phyloP scores from a whole-genome alignment of 331 rosid species.

The Quercus phellos region DNA sequence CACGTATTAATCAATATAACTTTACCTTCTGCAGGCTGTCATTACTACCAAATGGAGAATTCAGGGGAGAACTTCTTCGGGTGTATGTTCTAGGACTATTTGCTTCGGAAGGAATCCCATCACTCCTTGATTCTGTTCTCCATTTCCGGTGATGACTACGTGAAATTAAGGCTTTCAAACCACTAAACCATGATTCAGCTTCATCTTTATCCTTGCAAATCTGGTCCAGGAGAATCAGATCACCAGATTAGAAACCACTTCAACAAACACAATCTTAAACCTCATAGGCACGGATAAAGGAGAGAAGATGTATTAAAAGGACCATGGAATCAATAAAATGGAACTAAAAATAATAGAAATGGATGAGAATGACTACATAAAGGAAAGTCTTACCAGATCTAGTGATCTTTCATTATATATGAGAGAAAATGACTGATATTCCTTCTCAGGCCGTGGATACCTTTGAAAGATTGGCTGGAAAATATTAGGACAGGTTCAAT shows the following conservation, averaged over 20 bases:
- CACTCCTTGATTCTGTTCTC: constrained; percentile 99
- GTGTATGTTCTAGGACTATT: constrained; percentile 97
- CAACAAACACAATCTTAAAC: neutral
- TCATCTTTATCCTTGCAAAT: constrained; percentile 99
- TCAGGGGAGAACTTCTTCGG: constrained; percentile 88
- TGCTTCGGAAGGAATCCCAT: constrained; percentile 89
- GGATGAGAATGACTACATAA: constrained; percentile 5
- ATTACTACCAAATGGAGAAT: constrained; percentile 92
- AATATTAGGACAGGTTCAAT: constrained; percentile 26
- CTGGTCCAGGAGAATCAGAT: constrained; percentile 45
- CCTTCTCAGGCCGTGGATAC: constrained; percentile 98
- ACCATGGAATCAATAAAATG: constrained; percentile 7
- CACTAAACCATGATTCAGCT: constrained; percentile 99
- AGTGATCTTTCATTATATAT: constrained; percentile 91
- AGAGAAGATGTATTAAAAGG: neutral
- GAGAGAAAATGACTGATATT: constrained; percentile 95
- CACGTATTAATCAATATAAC: constrained; percentile 3
- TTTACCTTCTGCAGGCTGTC: constrained; percentile 91
- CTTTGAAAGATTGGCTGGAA: constrained; percentile 97
- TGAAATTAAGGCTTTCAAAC: constrained; percentile 88
- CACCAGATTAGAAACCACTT: constrained; percentile 24
- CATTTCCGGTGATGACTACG: constrained; percentile 83
- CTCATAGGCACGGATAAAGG: neutral
- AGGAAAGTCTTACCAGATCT: constrained; percentile 64
- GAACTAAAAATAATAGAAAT: constrained; percentile 11